These are phyloP conservation scores for Aspergillus campestris DNA, from an alignment of 495 filamentous ascomycete genomes.

Conservation along the genomic window DNA sequence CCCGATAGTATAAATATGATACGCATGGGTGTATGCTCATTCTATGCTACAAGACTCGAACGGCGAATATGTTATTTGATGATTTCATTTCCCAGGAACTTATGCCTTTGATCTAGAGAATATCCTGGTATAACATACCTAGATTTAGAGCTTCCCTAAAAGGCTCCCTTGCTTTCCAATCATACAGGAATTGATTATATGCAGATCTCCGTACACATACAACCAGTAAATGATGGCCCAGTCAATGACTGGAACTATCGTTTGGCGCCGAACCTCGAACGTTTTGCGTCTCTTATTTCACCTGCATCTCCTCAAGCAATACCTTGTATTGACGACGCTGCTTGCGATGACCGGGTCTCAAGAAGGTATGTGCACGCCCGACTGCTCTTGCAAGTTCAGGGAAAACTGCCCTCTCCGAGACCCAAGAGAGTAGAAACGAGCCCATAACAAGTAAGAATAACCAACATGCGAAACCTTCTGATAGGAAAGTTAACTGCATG, in stretches of 20 bases:
- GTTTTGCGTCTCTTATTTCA: conserved; percentile 6
- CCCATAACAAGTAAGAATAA: conserved; percentile 58
- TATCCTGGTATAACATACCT: too few species aligned
- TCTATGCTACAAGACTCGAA: too few species aligned
- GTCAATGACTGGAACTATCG: too few species aligned
- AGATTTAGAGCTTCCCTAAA: too few species aligned
- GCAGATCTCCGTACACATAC: too few species aligned
- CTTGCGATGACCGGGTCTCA: conserved; percentile 55
- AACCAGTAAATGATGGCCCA: too few species aligned
- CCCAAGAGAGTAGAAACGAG: conserved; percentile 59
- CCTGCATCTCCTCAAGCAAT: conserved; percentile 63
- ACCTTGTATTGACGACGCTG: conserved; percentile 83
- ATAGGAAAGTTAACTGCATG: conserved; percentile 82
- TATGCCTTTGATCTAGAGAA: too few species aligned
- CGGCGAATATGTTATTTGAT: too few species aligned
- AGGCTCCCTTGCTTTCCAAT: too few species aligned
- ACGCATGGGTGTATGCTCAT: too few species aligned
- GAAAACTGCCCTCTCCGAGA: conserved; percentile 62
- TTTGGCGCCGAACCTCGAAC: conserved; percentile 3
- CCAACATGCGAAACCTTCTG: conserved; percentile 59
- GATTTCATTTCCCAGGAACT: too few species aligned
- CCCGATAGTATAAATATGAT: too few species aligned
- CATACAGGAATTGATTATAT: neutral
- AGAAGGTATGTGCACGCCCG: conserved; percentile 44
- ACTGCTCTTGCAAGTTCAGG: conserved; percentile 60